Percentiles rank a stretch among this genome's conserved stretches.
Conservation (phyloP, 208 protist genomes). For the Giardia duodenalis region DNA sequence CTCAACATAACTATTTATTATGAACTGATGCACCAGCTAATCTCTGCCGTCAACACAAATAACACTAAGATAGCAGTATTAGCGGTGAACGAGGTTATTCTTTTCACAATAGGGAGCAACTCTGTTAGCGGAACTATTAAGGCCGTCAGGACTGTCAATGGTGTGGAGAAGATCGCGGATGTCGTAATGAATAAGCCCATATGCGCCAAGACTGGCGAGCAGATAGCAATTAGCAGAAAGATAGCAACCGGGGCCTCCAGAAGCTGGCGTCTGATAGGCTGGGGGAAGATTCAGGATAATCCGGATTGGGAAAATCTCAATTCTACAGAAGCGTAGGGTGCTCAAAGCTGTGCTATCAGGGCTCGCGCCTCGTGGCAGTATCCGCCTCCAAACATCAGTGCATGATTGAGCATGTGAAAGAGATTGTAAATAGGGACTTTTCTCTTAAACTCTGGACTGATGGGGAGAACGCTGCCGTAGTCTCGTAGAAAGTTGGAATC, state of each 20-base stretch:
- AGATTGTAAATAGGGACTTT: not conserved
- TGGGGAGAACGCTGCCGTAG: not conserved
- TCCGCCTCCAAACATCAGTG: not conserved
- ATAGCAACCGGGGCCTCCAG: not conserved
- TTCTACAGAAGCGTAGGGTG: not conserved
- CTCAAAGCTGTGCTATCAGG: not conserved
- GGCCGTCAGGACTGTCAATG: not conserved
- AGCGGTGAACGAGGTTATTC: not conserved
- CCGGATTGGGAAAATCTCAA: not conserved
- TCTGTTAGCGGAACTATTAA: not conserved
- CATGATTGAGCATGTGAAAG: constrained; percentile 1
- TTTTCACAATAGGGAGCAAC: not conserved
- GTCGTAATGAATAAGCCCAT: not conserved
- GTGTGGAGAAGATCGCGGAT: not conserved
- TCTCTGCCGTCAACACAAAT: not conserved
- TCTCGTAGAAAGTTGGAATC: not conserved
- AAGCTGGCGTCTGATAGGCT: not conserved
- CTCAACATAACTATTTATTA: constrained; percentile 86
- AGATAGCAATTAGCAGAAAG: not conserved
- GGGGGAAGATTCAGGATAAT: not conserved
- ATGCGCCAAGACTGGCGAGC: not conserved
- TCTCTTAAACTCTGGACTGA: not conserved
- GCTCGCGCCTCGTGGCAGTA: not conserved
- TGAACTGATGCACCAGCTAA: constrained; percentile 65
- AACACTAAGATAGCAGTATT: not conserved